Evolutionary conservation across 192 early-diverging fungal species (phyloP), one percentile per base, ranked within the genome.

Genomic region (Mortierella alpina): DNA sequence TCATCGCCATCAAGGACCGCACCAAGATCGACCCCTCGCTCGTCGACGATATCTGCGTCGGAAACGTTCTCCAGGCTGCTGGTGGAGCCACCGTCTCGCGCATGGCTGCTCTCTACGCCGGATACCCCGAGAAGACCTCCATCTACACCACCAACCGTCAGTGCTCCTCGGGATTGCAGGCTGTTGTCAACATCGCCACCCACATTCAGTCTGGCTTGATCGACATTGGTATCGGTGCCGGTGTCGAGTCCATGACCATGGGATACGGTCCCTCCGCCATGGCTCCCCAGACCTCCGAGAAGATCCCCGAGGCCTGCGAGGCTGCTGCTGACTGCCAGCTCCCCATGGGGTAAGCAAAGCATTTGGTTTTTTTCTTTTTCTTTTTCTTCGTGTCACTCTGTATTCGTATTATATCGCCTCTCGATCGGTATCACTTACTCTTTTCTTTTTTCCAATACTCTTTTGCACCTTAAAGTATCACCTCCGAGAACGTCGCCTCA

Each of bases 401-500:
- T 8, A 3, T 22, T 55, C 54, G 23, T n/a, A 31, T 64, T 23
- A 31, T 23, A 31, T 39, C 58, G n/a, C 13, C 13, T 49, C 11
- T 41, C 31, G 23, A 63, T 20, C 44, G 17, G 51, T 50, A 31
- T 48, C n/a, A n/a, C 12, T 54, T 73, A 22, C 41, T 5, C 40
- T 69, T 48, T n/a, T 14, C 22, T 52, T 45, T 47, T 51, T 31
- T 48, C 5, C 46, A 31, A 31, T 31, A 31, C 3, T 31, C 31
- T 31, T 47, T 49, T 22, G n/a, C 31, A 46, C 12, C 57, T 50
- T 67, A 49, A 63, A 75, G 76, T 69, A 92, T 94, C 73, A 99
- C 96, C 47, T 98, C 97, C 50, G 98, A 99, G 86, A 98, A 98
- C 86, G 98, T 99, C 61, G 94, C 96, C 56, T 77, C 86, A 44